A percentile compares a stretch with the other conserved stretches of the same genome.
These are phyloP conservation scores for Backusella liffmaniae DNA, from an alignment of 192 early-diverging fungal species.

Conservation along the genomic window DNA sequence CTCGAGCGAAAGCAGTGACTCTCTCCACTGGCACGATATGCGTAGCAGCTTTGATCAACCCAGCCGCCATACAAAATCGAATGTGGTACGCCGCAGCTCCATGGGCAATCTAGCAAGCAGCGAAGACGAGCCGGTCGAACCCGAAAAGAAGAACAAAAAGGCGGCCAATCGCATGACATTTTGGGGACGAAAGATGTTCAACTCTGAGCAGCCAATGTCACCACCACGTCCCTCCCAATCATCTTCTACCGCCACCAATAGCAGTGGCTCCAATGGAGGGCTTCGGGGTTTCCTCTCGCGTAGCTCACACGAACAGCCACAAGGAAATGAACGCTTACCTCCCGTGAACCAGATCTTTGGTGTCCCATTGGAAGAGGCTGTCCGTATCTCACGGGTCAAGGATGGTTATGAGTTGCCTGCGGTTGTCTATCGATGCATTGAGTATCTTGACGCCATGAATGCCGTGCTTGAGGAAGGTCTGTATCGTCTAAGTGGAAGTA, in stretches of 20 bases:
- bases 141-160: conserved; percentile 21
- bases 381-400: conserved; percentile 67
- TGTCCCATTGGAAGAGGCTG: conserved; percentile 75
- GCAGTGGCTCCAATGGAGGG: background rate
- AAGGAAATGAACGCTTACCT: background rate
- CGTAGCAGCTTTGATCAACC: conserved; percentile 25
- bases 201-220: background rate
- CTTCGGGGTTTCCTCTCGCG: conserved; percentile 30
- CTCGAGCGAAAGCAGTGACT: conserved; percentile 11
- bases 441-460: conserved; percentile 90
- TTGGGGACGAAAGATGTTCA: conserved; percentile 38
- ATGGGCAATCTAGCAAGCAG: conserved; percentile 18
- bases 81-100: conserved; percentile 20
- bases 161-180: conserved; percentile 34
- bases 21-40: background rate
- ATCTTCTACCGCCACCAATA: conserved; percentile 5
- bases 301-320: conserved; percentile 14
- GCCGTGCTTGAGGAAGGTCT: conserved; percentile 93
- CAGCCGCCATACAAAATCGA: background rate
- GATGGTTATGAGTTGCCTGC: conserved; percentile 87
- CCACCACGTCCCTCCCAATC: conserved; percentile 1
- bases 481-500: conserved; percentile 87
- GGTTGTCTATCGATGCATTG: conserved; percentile 93
- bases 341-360: conserved; percentile 71
- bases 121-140: background rate